A percentile compares a stretch with the other conserved stretches of the same genome.
Evolutionary conservation across 106 monocot genomes (phyloP).

Genomic region (Allium sativum): DNA sequence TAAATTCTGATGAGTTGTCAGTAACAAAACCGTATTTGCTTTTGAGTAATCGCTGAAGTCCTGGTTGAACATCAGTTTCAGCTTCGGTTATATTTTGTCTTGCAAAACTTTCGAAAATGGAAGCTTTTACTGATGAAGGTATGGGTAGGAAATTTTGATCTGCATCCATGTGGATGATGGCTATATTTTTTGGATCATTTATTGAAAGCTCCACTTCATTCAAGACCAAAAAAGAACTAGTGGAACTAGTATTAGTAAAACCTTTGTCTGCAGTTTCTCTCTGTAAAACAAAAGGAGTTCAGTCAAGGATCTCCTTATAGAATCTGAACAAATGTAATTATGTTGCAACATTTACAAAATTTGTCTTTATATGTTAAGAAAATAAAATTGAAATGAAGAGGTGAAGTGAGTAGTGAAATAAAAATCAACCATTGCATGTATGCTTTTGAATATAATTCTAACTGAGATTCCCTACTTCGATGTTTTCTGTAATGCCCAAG

Average conservation of each 20-base stretch:
- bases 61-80: constrained; percentile 66
- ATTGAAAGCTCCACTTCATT: constrained; percentile 57
- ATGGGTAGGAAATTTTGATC: constrained; percentile 78
- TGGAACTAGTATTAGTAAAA: constrained; percentile 28
- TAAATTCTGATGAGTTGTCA: constrained; percentile 42
- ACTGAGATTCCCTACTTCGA: too few species aligned
- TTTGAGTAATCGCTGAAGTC: constrained; percentile 42
- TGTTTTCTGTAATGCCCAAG: too few species aligned
- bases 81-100: constrained; percentile 78
- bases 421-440: too few species aligned
- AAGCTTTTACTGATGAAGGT: constrained; percentile 66
- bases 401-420: too few species aligned
- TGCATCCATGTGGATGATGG: constrained; percentile 63
- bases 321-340: too few species aligned
- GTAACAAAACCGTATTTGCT: constrained; percentile 36
- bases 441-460: too few species aligned
- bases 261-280: constrained; percentile 31
- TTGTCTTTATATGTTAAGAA: too few species aligned
- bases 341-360: too few species aligned
- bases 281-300: constrained; percentile 17
- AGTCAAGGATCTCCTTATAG: too few species aligned
- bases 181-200: constrained; percentile 15
- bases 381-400: too few species aligned
- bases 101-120: constrained; percentile 88
- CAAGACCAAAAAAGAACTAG: constrained; percentile 42